Percentiles rank a stretch among this genome's conserved stretches.
phyloP scores from a whole-genome alignment of 2,329 filamentous ascomycete species.

The Ophiostoma sp. region DNA sequence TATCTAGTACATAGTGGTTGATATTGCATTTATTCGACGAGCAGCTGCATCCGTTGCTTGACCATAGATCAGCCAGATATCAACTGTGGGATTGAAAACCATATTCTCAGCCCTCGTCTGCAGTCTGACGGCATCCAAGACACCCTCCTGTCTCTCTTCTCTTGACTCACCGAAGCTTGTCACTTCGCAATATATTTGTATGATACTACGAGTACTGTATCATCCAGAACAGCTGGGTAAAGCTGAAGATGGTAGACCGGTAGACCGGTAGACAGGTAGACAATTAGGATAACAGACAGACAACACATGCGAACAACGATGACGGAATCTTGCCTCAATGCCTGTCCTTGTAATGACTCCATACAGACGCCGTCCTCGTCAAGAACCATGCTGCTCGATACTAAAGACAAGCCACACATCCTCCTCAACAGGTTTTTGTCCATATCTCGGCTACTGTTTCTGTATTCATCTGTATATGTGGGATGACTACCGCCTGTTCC shows the following conservation, averaged over 20 bases:
- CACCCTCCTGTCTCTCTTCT: background rate
- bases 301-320: background rate
- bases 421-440: background rate
- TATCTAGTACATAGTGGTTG: no score
- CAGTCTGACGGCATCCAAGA: background rate
- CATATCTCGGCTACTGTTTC: background rate
- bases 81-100: background rate
- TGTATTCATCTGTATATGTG: background rate
- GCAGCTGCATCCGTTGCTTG: background rate
- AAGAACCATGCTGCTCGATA: background rate
- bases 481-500: background rate
- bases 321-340: background rate
- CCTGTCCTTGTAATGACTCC: background rate
- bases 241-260: background rate
- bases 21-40: background rate
- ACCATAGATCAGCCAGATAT: background rate
- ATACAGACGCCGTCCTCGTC: background rate
- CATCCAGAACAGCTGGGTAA: background rate
- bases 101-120: background rate
- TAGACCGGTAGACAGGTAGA: no score
- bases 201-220: no score
- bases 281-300: background rate
- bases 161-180: slow-evolving; percentile 1
- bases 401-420: background rate
- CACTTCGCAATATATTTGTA: background rate